Base-by-base conservation (phyloP, 1,284 basidiomycete species). In the Naganishia sp. region DNA sequence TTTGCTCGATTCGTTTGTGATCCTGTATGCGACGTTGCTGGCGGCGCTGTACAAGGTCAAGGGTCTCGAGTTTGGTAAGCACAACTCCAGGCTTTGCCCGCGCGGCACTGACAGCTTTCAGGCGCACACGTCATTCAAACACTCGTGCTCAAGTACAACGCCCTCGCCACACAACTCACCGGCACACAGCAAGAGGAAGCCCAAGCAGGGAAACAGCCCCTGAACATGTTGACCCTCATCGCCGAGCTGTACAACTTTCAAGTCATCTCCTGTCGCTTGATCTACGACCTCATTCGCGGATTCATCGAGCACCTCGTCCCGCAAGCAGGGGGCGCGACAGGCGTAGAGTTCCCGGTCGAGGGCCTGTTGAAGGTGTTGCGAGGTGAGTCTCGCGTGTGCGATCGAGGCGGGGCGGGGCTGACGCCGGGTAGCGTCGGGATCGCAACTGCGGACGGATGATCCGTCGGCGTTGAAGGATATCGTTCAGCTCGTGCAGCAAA, bases 171-270 rank as follows among this genome's bases (percentile, higher is more conserved):
- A 3, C 72, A 67, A 28, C 60, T 67, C 28, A 68, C 10, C 71
- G 70, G 54, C 69, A 70, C 41, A 68, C 72, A 63, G 49, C 76
- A 69, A 31, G 78, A 78, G 45, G 79, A 81, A n/a, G 66, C 72
- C 2, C 76, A 77, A 9, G 72, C 80, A 10, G 88, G 89, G 39
- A 97, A 97, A 78, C 91, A 96, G 76, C 88, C 88, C 68, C 87
- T 90, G 18, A 99, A 99, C 76, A 81, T 99, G 35, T 84, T 94
- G 41, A 86, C 92, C 0, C 84, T 99, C 10, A 82, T 97, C 25
- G 90, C 92, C 2, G 92, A 98, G 75, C 81, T 99, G 43, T 98
- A 98, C 82, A 98, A 98, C 76, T 91, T 97, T 74, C 90, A 92
- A 77, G 90, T 98, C 28, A 85, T 98, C 52, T 92, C 92, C 0